Evolutionary conservation across 2,329 filamentous ascomycete species (phyloP), one percentile per base, ranked within the genome.

Genomic region (Penicillium sp.): DNA sequence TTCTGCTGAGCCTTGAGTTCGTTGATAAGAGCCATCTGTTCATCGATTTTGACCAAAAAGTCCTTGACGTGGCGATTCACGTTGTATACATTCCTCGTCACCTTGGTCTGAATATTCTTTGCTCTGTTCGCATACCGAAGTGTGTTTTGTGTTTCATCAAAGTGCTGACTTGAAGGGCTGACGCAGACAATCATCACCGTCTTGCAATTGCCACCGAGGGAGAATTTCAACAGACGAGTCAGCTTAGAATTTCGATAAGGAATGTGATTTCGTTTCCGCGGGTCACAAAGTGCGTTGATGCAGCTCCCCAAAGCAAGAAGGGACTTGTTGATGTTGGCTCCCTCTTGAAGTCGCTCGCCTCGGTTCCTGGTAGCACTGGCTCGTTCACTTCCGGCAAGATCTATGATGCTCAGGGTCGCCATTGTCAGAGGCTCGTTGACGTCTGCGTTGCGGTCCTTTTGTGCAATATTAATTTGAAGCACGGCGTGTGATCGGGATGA

Each of bases 131-230:
- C 94, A 68, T 99, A 99, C 65, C 95, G 89, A 18, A 99, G 81
- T 0, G 94, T 99, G 73, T 99, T 99, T 67, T 99, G 94, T 0
- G 93, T 97, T 75, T 99, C 94, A 72, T 99, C 94, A 65, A 94
- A 99, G 74, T 99, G 94, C 5, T 90, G 89, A 67, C 94, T 97
- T 0, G 91, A 97, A 1, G 94, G 94, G 64, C 92, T 97, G 54
- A 99, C 90, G 67, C 94, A 99, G 24, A 99, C 94, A 71, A 99
- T 97, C 94, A 99, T 99, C 71, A 99, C 94, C 0, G 94, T 99
- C 75, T 92, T 95, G 81, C 94, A 99, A 73, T 99, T 99, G 3
- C 94, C 94, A 28, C 94, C 94, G 0, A 99, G 83, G 0, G 93
- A 96, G 75, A 99, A 99, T 68, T 99, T 99, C 54, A 99, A 83